Percentiles rank a stretch among this genome's conserved stretches.
Conservation (phyloP, 1,139 yeast species). For the Candida albicans region DNA sequence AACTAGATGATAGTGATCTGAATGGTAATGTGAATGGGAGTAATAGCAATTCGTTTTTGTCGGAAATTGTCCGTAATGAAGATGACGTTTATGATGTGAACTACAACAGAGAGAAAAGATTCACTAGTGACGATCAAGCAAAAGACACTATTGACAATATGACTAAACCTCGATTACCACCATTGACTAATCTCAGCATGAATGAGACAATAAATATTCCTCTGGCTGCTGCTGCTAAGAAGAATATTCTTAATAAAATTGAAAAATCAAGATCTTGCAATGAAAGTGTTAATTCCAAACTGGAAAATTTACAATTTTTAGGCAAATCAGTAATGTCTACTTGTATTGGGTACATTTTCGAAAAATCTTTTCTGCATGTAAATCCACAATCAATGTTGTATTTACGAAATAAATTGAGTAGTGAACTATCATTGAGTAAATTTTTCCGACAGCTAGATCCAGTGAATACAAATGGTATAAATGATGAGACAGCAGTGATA, state of each 20-base stretch:
- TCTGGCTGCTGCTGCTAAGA: slow-evolving; percentile 20
- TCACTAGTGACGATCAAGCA: slow-evolving; percentile 37
- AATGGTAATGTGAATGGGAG: slow-evolving; percentile 3
- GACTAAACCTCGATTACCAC: slow-evolving; percentile 36
- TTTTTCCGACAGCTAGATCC: slow-evolving; percentile 54
- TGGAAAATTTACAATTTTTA: slow-evolving; percentile 51
- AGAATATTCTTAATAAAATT: slow-evolving; percentile 40
- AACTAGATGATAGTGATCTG: not conserved
- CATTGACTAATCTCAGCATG: slow-evolving; percentile 12
- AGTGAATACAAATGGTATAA: slow-evolving; percentile 23
- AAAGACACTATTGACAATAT: slow-evolving; percentile 39
- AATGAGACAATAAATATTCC: slow-evolving; percentile 10
- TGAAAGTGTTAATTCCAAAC: slow-evolving; percentile 45
- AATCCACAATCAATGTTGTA: slow-evolving; percentile 52
- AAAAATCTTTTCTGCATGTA: slow-evolving; percentile 41
- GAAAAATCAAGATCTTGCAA: slow-evolving; percentile 68
- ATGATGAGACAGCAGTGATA: slow-evolving; percentile 49
- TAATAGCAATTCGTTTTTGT: slow-evolving; percentile 22
- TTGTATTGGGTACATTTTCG: slow-evolving; percentile 61
- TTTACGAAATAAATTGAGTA: slow-evolving; percentile 51
- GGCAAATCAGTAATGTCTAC: slow-evolving; percentile 59
- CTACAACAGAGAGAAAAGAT: slow-evolving; percentile 31
- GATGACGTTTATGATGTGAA: slow-evolving; percentile 36
- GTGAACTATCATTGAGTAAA: slow-evolving; percentile 44
- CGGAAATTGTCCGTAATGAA: slow-evolving; percentile 38